Evolutionary conservation across 345 rosid genomes (phyloP).

Genomic region (Cardamine occulta): DNA sequence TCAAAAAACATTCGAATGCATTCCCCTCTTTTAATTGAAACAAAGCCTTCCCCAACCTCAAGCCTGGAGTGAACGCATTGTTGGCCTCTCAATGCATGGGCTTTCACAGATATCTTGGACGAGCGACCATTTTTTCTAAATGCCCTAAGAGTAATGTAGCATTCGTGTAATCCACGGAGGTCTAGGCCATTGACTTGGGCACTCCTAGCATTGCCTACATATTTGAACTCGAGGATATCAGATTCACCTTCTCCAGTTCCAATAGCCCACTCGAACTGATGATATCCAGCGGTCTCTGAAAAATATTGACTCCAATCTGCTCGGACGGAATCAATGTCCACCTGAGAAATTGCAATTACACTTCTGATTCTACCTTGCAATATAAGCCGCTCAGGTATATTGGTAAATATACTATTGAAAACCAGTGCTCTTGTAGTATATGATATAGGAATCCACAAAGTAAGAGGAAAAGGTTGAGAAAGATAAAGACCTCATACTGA

Average conservation of each 20-base stretch:
- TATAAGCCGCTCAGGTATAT: conserved; percentile 17
- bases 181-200: conserved; percentile 69
- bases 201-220: conserved; percentile 70
- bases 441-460: not conserved
- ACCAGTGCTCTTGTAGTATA: conserved; percentile 1
- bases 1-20: conserved; percentile 84
- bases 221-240: conserved; percentile 84
- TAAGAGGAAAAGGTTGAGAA: conserved; percentile 22
- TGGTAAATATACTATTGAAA: conserved; percentile 14
- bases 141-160: conserved; percentile 86
- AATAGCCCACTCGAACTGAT: conserved; percentile 95
- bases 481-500: conserved; percentile 72
- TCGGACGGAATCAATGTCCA: conserved; percentile 68
- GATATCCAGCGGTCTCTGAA: conserved; percentile 76
- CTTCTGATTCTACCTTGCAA: conserved; percentile 14
- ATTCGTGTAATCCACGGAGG: conserved; percentile 65
- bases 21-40: conserved; percentile 82
- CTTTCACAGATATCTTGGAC: conserved; percentile 83
- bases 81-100: conserved; percentile 84
- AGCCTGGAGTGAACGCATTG: conserved; percentile 91
- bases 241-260: conserved; percentile 90
- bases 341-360: conserved; percentile 56
- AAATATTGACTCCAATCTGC: conserved; percentile 87
- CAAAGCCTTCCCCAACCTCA: conserved; percentile 90
- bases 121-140: conserved; percentile 83